phyloP scores from a whole-genome alignment of 768 basidiomycete species.

The Serendipita indica region DNA sequence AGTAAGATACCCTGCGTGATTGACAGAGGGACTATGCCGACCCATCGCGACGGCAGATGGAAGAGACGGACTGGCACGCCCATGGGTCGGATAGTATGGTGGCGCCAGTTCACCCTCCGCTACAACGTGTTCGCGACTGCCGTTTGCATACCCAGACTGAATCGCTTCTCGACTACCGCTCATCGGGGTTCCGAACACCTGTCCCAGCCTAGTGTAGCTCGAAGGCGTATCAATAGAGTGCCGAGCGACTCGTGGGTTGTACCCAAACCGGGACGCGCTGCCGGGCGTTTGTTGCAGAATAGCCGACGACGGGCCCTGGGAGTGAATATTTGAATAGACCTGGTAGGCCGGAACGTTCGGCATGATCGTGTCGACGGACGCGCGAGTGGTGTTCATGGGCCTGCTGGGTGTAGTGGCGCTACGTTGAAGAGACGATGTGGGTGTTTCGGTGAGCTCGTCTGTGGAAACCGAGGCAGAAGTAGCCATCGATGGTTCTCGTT shows the following conservation, averaged over 20 bases:
- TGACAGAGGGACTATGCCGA: neutral
- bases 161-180: neutral
- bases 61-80: neutral
- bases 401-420: neutral
- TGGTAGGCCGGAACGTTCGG: neutral
- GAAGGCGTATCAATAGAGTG: neutral
- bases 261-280: slow-evolving; percentile 1
- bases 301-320: neutral
- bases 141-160: neutral
- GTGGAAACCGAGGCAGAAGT: neutral
- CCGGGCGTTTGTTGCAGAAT: neutral
- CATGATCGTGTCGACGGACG: neutral
- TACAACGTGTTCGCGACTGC: slow-evolving; percentile 1
- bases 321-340: neutral
- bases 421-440: neutral
- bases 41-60: neutral
- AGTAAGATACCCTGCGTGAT: neutral
- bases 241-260: neutral
- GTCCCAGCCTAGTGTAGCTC: neutral
- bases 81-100: neutral
- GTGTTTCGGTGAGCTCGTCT: no score
- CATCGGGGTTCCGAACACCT: neutral
- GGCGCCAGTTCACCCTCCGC: neutral
- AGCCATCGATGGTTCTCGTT: neutral
- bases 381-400: neutral